Percentiles rank a stretch among this genome's conserved stretches.
phyloP scores from a whole-genome alignment of 768 basidiomycete genomes.

The Inosperma sp. region DNA sequence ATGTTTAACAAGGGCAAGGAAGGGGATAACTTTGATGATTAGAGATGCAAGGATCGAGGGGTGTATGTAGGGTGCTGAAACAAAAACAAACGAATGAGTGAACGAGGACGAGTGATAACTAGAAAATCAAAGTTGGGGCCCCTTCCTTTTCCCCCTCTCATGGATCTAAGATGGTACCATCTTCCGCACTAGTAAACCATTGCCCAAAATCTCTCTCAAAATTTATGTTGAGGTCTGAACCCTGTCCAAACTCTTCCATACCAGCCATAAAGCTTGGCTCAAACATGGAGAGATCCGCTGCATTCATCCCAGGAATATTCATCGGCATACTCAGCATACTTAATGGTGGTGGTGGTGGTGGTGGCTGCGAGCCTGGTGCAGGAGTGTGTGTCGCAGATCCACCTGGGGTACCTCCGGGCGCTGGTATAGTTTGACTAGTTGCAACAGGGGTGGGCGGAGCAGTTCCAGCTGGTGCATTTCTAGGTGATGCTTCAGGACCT shows the following conservation, averaged over 20 bases:
- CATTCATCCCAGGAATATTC: conserved; percentile 9
- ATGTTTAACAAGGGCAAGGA: not conserved
- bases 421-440: no score
- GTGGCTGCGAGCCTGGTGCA: no score
- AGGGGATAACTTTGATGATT: conserved; percentile 7
- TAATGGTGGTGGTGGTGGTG: no score
- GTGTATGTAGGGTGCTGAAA: not conserved
- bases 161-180: no score
- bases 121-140: no score
- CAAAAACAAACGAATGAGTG: conserved; percentile 2
- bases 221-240: conserved; percentile 43
- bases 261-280: conserved; percentile 41
- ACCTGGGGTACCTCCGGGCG: no score
- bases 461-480: no score
- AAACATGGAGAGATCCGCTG: conserved; percentile 24
- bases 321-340: conserved; percentile 10
- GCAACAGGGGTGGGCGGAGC: no score
- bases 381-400: no score
- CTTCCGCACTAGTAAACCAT: conserved; percentile 64
- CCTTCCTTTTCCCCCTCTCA: no score
- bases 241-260: conserved; percentile 35
- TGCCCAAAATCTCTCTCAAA: conserved; percentile 73
- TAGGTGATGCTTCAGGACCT: no score
- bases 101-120: no score
- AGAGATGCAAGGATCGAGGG: not conserved